Conservation (phyloP, 2,329 filamentous ascomycete genomes). For the Byssochlamys sp. region DNA sequence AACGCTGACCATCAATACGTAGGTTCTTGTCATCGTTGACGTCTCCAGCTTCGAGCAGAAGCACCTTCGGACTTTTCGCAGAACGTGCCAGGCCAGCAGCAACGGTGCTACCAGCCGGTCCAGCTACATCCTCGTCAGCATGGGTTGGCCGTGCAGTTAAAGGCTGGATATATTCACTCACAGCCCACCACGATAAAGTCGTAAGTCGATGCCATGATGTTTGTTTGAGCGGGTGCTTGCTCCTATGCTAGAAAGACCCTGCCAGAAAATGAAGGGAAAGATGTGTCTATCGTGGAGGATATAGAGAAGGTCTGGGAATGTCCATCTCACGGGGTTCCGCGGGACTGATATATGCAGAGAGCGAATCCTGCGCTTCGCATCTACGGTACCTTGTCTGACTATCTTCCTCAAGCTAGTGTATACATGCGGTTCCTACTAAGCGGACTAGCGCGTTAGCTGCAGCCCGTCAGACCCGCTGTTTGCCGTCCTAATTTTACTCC, state of each 20-base stretch:
- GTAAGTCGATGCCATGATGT: constrained; percentile 2
- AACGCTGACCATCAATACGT: constrained; percentile 48
- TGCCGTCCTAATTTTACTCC: background rate
- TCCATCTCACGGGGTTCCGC: background rate
- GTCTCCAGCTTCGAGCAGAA: constrained; percentile 54
- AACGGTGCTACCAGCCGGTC: constrained; percentile 51
- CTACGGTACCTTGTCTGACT: background rate
- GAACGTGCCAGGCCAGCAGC: constrained; percentile 45
- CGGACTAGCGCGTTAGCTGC: background rate
- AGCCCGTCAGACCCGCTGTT: background rate
- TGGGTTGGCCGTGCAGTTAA: background rate
- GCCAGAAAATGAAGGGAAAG: background rate
- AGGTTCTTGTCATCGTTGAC: constrained; percentile 39
- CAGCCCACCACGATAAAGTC: constrained; percentile 37
- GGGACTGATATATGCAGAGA: background rate
- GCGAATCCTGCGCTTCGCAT: background rate
- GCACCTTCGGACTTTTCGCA: constrained; percentile 41
- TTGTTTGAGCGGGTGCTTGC: background rate
- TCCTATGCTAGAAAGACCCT: background rate
- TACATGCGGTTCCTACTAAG: background rate
- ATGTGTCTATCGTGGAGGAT: background rate
- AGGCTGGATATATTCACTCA: constrained; percentile 9
- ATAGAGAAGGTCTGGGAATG: background rate
- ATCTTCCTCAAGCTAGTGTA: background rate
- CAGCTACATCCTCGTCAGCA: constrained; percentile 31